A percentile compares a stretch with the other conserved stretches of the same genome.
These are phyloP conservation scores for Craterostigma plantagineum DNA, from an alignment of 257 asterid genomes.

Conservation along the genomic window DNA sequence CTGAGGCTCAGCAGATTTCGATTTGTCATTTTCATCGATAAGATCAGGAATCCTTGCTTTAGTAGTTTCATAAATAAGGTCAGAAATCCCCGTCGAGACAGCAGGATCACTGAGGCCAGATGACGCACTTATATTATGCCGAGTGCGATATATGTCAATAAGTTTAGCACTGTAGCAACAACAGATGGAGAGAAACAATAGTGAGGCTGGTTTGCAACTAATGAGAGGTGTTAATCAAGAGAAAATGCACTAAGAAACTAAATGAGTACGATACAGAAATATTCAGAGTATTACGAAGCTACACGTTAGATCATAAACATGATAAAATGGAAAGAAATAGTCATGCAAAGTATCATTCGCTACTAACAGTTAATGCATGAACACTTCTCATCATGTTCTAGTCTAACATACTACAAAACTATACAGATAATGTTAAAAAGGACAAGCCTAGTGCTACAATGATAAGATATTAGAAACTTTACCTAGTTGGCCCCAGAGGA, in stretches of 20 bases:
- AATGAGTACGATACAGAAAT: no score
- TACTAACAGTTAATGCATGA: no score
- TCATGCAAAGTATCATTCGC: no score
- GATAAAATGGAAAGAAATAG: no score
- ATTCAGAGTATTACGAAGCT: no score
- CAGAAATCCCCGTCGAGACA: slow-evolving; percentile 93
- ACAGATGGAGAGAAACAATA: slow-evolving; percentile 9
- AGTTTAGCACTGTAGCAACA: slow-evolving; percentile 60
- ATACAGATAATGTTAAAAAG: no score
- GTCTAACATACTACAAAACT: no score
- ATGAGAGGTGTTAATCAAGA: slow-evolving; percentile 9
- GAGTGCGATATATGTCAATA: slow-evolving; percentile 87
- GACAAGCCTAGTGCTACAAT: not conserved
- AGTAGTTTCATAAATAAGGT: slow-evolving; percentile 81
- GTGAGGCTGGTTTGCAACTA: slow-evolving; percentile 13
- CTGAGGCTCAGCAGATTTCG: slow-evolving; percentile 50
- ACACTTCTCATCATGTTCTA: no score
- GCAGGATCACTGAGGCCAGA: slow-evolving; percentile 92
- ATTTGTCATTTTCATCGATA: slow-evolving; percentile 52
- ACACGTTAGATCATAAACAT: no score
- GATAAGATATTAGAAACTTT: slow-evolving; percentile 3
- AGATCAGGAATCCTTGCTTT: slow-evolving; percentile 65
- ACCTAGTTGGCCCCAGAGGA: slow-evolving; percentile 99
- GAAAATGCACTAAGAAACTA: slow-evolving; percentile 3
- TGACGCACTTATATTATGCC: slow-evolving; percentile 96